A percentile compares a stretch with the other conserved stretches of the same genome.
phyloP scores from a whole-genome alignment of 1,139 yeast species.

The Taphrina betulina region DNA sequence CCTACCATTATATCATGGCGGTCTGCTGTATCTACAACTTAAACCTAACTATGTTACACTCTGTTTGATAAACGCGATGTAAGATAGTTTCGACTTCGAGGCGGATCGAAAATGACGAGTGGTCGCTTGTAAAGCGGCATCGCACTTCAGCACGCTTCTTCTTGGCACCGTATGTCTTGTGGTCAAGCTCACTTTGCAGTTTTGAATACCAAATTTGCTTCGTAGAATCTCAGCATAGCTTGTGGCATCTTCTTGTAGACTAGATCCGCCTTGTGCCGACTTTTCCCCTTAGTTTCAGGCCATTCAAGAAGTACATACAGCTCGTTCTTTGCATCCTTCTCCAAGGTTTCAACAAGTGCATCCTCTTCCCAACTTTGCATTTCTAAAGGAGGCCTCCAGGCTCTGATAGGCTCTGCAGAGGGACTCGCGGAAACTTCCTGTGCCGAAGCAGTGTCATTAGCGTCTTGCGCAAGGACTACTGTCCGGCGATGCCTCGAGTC shows the following conservation, averaged over 20 bases:
- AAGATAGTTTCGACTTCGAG: no score
- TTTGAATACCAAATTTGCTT: constrained; percentile 8
- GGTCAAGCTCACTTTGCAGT: no score
- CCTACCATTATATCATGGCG: no score
- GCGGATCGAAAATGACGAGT: no score
- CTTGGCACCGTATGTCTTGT: no score
- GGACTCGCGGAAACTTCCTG: not conserved
- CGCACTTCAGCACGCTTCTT: no score
- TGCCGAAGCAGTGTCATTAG: not conserved
- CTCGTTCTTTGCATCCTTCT: constrained; percentile 1
- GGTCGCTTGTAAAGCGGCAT: no score
- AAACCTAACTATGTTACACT: no score
- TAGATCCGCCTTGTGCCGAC: constrained; percentile 5
- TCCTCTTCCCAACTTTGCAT: constrained; percentile 4
- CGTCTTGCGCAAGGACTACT: not conserved
- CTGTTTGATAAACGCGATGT: no score
- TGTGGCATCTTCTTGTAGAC: constrained; percentile 10
- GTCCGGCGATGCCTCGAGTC: not conserved
- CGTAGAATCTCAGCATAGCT: constrained; percentile 11
- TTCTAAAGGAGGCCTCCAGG: constrained; percentile 10
- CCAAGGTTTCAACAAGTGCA: not conserved
- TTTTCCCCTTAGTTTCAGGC: constrained; percentile 2
- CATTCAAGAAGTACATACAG: constrained; percentile 2
- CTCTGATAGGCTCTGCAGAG: not conserved
- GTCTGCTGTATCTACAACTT: no score